Conservation (phyloP, 768 basidiomycete species). For the Panaeolus cyanescens region DNA sequence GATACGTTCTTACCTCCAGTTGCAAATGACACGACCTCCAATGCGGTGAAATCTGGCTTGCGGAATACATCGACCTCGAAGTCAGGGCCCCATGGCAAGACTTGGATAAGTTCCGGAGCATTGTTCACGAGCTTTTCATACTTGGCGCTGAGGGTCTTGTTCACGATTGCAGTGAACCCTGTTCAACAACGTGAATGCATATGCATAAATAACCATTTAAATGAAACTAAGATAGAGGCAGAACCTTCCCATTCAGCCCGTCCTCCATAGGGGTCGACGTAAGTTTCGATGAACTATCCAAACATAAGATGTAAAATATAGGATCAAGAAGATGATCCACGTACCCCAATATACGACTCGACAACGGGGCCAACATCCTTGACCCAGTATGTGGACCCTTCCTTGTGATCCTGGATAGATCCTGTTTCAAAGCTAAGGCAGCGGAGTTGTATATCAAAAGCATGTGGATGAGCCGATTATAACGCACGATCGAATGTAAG, state of each 20-base stretch:
- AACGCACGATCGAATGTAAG: constrained; percentile 76
- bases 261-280: constrained; percentile 88
- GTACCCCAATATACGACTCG: constrained; percentile 79
- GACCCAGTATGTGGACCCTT: constrained; percentile 81
- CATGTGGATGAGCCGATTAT: background rate
- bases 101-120: constrained; percentile 80
- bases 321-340: constrained; percentile 15
- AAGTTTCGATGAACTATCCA: constrained; percentile 74
- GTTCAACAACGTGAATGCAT: constrained; percentile 8
- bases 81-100: constrained; percentile 77
- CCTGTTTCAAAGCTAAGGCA: constrained; percentile 68
- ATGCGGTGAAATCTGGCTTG: constrained; percentile 86
- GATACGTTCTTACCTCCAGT: constrained; percentile 60
- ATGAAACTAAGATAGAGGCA: background rate
- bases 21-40: constrained; percentile 82
- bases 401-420: constrained; percentile 77
- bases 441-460: background rate
- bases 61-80: constrained; percentile 75
- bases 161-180: constrained; percentile 89
- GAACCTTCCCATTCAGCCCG: constrained; percentile 92
- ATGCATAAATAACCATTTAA: background rate
- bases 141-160: constrained; percentile 82
- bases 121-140: constrained; percentile 75
- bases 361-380: constrained; percentile 87
- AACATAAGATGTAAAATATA: background rate